Evolutionary conservation across 1,284 basidiomycete species (phyloP), one percentile per base, ranked within the genome.

Genomic region (Puccinia brachypodii): DNA sequence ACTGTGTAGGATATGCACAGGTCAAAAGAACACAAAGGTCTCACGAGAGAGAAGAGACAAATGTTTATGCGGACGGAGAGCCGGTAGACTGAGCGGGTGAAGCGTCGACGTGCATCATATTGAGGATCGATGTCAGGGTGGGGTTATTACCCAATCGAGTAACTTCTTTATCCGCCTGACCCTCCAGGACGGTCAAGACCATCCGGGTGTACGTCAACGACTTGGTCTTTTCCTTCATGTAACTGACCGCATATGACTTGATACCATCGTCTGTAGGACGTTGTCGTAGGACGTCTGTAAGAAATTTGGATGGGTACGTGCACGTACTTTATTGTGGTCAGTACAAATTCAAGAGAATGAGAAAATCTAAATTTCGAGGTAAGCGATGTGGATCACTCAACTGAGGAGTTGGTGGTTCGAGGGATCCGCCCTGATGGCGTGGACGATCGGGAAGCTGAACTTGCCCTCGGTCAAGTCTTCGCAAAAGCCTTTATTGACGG

Each of bases 401-500:
- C 94, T 96, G 69, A 96, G 87, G 44, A 97, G 89, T 87, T 93
- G 91, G 11, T 91, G 90, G 84, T 94, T 94, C 0, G 89, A 88
- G 14, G 87, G 88, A 85, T 96, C 91, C 14, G 92, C 90, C 42
- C 93, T 90, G 40, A 98, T 92, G 16, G 92, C 91, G 85, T 98
- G 96, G 0, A 98, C 92, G 81, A 98, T 90, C 0, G 95, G 95
- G 86, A 98, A 98, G 22, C 93, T 94, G 87, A 98, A 98, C 86
- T 98, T 98, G 1, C 96, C 96, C 87, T 98, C 96, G 0, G 94
- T 94, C 9, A 98, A 88, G 85, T 98, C 96, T 87, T 98, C 96
- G 7, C 93, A 93, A 85, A 94, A 98, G 6, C 95, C 95, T 87
- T 98, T 98, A 88, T 96, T 95, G 47, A 91, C 89, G 1, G 92